Percentiles rank a stretch among this genome's conserved stretches.
Evolutionary conservation across 2,329 filamentous ascomycete species (phyloP).

Genomic region (Botryotinia globosa): DNA sequence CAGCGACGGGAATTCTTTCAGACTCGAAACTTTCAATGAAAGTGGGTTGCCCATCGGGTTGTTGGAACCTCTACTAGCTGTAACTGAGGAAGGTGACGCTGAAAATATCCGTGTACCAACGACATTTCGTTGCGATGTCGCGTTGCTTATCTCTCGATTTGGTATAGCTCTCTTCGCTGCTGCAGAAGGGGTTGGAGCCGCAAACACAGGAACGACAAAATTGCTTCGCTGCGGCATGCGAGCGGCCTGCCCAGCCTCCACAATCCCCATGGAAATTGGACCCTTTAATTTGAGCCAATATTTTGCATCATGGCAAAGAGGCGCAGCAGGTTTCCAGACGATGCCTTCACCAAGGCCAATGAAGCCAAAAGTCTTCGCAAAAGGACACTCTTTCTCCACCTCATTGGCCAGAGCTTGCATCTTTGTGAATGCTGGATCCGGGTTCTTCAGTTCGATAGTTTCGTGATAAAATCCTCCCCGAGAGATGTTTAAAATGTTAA

Average conservation of each 20-base stretch:
- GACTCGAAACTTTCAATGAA: neutral
- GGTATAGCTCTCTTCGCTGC: rapidly evolving
- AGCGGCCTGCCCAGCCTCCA: neutral
- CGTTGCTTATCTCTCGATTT: neutral
- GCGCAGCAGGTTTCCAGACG: conserved; percentile 30
- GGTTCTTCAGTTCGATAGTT: conserved; percentile 16
- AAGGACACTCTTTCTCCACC: conserved; percentile 32
- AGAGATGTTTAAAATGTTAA: conserved; percentile 28
- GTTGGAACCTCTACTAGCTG: neutral
- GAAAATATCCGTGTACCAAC: neutral
- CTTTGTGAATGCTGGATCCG: conserved; percentile 2
- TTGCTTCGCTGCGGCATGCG: neutral
- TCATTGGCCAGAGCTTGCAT: conserved; percentile 23
- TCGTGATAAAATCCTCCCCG: conserved; percentile 27
- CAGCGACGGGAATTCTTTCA: neutral
- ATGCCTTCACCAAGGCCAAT: conserved; percentile 31
- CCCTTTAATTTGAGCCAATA: conserved; percentile 34
- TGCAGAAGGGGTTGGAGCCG: neutral
- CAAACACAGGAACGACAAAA: neutral
- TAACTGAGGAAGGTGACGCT: neutral
- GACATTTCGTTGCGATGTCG: neutral
- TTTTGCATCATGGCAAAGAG: conserved; percentile 25
- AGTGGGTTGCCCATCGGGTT: neutral
- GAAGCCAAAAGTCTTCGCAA: conserved; percentile 28
- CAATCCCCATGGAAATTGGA: neutral